These are phyloP conservation scores for Pythium brassicae DNA, from an alignment of 352 stramenopile genomes.

Conservation along the genomic window DNA sequence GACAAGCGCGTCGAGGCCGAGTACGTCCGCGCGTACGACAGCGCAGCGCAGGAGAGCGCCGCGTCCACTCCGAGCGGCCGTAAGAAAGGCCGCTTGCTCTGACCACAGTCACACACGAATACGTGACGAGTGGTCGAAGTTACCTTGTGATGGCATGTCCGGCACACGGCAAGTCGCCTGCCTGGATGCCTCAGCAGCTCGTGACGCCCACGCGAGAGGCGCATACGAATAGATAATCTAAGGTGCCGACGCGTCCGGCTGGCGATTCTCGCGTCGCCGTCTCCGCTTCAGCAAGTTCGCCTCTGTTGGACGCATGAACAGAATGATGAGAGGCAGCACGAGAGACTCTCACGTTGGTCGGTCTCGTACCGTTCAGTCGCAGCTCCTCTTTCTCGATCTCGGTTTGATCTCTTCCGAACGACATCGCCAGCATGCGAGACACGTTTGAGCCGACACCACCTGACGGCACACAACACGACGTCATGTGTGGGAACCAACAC, in stretches of 20 bases:
- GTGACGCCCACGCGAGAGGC: not conserved
- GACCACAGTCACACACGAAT: not conserved
- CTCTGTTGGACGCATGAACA: conserved; percentile 14
- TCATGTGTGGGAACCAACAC: not conserved
- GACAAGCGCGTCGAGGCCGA: conserved; percentile 58
- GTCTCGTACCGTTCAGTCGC: conserved; percentile 25
- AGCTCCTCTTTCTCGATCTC: conserved; percentile 30
- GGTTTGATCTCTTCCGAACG: conserved; percentile 20
- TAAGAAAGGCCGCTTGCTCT: conserved; percentile 5
- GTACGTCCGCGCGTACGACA: conserved; percentile 41
- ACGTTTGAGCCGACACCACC: not conserved
- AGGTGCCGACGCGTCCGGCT: not conserved
- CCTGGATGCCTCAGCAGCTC: too few relatives aligned
- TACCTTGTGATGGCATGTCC: too few relatives aligned
- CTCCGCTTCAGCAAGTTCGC: conserved; percentile 33
- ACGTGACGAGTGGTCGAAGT: not conserved
- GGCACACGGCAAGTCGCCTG: too few relatives aligned
- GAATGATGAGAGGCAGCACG: not conserved
- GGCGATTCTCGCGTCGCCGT: conserved; percentile 20
- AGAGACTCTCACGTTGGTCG: not conserved
- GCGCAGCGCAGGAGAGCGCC: not conserved
- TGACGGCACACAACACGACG: not conserved
- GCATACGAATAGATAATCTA: conserved; percentile 3
- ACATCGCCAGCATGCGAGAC: conserved; percentile 15
- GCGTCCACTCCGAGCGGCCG: not conserved